Evolutionary conservation across 2,329 filamentous ascomycete genomes (phyloP).

Genomic region (Pseudogymnoascus verrucosus): DNA sequence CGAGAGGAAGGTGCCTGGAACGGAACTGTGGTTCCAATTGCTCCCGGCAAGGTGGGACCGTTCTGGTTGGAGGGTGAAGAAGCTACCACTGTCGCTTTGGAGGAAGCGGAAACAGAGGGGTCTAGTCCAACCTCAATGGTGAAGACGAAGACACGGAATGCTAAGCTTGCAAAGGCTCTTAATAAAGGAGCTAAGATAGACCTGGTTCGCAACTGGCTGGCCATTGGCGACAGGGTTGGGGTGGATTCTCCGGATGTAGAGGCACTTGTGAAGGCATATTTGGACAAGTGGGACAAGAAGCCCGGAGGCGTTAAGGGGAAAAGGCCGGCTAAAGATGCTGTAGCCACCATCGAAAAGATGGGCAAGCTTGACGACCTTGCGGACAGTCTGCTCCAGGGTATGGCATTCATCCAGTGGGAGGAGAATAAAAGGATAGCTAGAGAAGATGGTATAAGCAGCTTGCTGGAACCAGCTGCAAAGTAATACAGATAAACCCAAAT

Average conservation of each 20-base stretch:
- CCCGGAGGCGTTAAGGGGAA: conserved; percentile 24
- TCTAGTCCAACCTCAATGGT: conserved; percentile 1
- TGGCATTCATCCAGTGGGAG: conserved; percentile 73
- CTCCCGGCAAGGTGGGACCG: conserved; percentile 45
- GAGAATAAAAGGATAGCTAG: conserved; percentile 39
- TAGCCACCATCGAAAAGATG: conserved; percentile 24
- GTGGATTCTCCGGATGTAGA: conserved; percentile 29
- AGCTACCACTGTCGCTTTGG: conserved; percentile 14
- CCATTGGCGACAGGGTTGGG: conserved; percentile 22
- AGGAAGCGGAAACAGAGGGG: conserved; percentile 19
- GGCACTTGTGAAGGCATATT: conserved; percentile 30
- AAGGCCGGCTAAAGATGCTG: conserved; percentile 15
- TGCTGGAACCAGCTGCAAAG: background rate
- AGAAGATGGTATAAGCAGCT: conserved; percentile 6
- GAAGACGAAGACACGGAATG: conserved; percentile 28
- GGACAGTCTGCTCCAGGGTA: conserved; percentile 69
- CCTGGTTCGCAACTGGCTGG: conserved; percentile 49
- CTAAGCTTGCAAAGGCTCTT: conserved; percentile 34
- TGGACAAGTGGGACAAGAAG: conserved; percentile 25
- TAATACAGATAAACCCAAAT: background rate
- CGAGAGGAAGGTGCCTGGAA: conserved; percentile 35
- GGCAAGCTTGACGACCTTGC: conserved; percentile 75
- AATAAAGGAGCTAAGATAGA: conserved; percentile 57
- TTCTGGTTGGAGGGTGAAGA: conserved; percentile 42
- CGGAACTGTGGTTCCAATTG: conserved; percentile 41